Base-by-base conservation (phyloP, 208 protist species). In the Crithidia expoeki region DNA sequence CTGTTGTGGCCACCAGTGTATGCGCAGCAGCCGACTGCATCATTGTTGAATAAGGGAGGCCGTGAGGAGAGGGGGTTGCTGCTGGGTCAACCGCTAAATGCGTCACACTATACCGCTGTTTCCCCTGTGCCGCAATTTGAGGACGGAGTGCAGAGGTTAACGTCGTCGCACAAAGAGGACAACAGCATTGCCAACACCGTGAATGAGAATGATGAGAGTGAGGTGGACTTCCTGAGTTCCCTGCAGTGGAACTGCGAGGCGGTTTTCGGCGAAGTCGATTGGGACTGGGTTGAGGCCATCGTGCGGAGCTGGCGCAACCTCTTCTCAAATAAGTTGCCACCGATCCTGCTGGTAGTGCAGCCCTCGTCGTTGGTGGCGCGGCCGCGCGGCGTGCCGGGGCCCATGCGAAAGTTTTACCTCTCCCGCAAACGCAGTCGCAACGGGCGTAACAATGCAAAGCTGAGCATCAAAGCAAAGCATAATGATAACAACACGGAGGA, bases 191-290 rank as follows among this genome's bases (percentile, higher is more conserved):
- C 16, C 44, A 19, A 49, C 44, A 19, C 44, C 44, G 21, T 23
- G 34, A 46, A 42, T 40, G 58, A 49, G 33, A 36, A 72, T 2
- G 68, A 79, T 16, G 65, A 80, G 19, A 59, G 59, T 38, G 76
- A 72, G 44, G 68, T 47, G 23, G 25, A 16, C 14, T 66, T 74
- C 7, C 51, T 73, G 61, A 59, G 72, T 56, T 72, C 56, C 38
- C 40, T 74, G 81, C 87, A 69, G 69, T 91, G 62, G 86, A 86
- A 68, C 63, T 77, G 64, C 68, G 75, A 74, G 68, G 70, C 50
- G 1, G 72, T 90, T 23, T 96, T 96, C 70, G 88, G 88, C 59
- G 59, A 55, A 2, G 79, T 96, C 62, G 91, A 96, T 72, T 94
- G 91, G 88, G 78, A 77, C 73, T 96, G 91, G 91, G 86, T 94